A percentile compares a stretch with the other conserved stretches of the same genome.
phyloP scores from a whole-genome alignment of 2,329 filamentous ascomycete genomes.

The Alternaria viburni region DNA sequence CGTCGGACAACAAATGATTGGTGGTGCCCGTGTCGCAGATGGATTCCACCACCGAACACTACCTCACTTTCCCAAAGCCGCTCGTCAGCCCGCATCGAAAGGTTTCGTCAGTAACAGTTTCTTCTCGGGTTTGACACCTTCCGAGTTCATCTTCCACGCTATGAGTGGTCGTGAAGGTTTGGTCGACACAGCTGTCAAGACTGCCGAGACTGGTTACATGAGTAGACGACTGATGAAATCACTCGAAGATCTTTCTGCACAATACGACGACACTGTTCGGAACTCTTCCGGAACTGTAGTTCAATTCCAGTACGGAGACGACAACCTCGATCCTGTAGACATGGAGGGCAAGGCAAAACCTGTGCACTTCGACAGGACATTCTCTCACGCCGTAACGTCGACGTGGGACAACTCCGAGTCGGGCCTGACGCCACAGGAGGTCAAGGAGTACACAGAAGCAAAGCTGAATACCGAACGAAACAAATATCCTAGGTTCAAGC shows the following conservation, averaged over 20 bases:
- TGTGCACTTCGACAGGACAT: conserved; percentile 90
- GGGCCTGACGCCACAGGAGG: conserved; percentile 75
- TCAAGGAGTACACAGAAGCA: conserved; percentile 70
- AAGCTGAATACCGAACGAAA: conserved; percentile 72
- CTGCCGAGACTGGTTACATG: conserved; percentile 99
- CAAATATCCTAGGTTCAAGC: conserved; percentile 52
- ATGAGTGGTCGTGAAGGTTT: conserved; percentile 98
- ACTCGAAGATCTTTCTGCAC: conserved; percentile 88
- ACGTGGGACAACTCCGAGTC: conserved; percentile 81
- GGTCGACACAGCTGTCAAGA: conserved; percentile 98
- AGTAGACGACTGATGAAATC: conserved; percentile 98
- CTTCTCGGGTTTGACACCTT: conserved; percentile 87
- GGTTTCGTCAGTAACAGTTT: conserved; percentile 98
- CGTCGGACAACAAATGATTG: conserved; percentile 98
- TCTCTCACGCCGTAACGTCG: conserved; percentile 75
- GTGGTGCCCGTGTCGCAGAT: conserved; percentile 87
- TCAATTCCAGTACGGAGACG: conserved; percentile 96
- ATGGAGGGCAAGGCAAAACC: conserved; percentile 96
- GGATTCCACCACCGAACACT: conserved; percentile 95
- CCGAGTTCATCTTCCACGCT: conserved; percentile 97
- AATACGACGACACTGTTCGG: conserved; percentile 93
- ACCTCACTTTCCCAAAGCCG: conserved; percentile 94
- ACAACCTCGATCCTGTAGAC: conserved; percentile 92
- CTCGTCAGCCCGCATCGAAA: conserved; percentile 89
- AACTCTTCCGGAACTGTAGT: conserved; percentile 89